Percentiles rank a stretch among this genome's conserved stretches.
These are phyloP conservation scores for Raphanus hybrid DNA, from an alignment of 441 rosid species.

Conservation along the genomic window DNA sequence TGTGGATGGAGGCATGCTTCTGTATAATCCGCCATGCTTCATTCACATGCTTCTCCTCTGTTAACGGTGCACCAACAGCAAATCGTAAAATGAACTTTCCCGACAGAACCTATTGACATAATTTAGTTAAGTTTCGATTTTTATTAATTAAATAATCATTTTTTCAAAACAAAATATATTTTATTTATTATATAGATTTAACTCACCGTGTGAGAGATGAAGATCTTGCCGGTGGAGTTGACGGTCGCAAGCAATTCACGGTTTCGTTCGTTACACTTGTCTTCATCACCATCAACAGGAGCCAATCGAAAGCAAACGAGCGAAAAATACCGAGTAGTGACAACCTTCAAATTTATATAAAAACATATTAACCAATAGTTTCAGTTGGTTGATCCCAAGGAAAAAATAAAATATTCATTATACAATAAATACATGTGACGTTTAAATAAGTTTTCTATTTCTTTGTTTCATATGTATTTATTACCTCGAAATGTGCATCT, in stretches of 20 bases:
- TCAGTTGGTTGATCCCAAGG: not conserved
- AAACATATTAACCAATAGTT: not conserved
- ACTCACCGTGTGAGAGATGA: constrained; percentile 51
- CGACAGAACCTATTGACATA: constrained; percentile 21
- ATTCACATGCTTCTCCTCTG: constrained; percentile 50
- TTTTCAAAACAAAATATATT: not conserved
- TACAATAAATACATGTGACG: no score
- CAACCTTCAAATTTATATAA: constrained; percentile 33
- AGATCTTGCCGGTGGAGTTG: constrained; percentile 49
- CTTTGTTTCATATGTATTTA: not conserved
- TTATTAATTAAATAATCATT: not conserved
- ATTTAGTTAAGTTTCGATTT: not conserved
- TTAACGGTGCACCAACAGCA: constrained; percentile 48
- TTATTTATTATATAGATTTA: constrained; percentile 8
- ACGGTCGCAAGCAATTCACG: constrained; percentile 40
- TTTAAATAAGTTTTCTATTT: not conserved
- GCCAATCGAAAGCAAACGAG: constrained; percentile 54
- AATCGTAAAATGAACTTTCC: constrained; percentile 43
- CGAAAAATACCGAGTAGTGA: constrained; percentile 45
- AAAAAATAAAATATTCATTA: not conserved
- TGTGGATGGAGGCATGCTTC: constrained; percentile 24
- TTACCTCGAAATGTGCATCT: constrained; percentile 43
- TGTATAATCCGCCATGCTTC: constrained; percentile 47
- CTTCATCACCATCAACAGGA: constrained; percentile 33
- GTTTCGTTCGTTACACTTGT: constrained; percentile 38